Percentiles rank a stretch among this genome's conserved stretches.
These are phyloP conservation scores for Apiotrichum porosum DNA, from an alignment of 1,284 basidiomycete genomes.

Conservation along the genomic window DNA sequence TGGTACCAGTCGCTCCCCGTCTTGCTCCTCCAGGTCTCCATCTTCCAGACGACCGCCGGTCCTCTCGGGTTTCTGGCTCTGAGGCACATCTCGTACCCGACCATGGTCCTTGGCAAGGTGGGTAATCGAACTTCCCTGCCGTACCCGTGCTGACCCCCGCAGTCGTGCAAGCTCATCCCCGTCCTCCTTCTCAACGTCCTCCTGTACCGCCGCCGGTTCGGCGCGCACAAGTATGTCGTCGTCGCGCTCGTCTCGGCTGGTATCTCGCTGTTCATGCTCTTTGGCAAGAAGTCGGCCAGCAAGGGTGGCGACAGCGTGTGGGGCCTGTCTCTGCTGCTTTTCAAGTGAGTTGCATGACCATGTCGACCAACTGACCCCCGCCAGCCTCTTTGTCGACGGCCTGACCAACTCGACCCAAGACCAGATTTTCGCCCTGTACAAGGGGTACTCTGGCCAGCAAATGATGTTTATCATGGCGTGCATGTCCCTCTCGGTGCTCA, in stretches of 20 bases:
- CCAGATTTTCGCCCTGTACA: slow-evolving; percentile 69
- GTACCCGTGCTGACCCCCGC: neutral
- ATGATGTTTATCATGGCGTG: slow-evolving; percentile 96
- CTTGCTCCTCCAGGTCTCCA: slow-evolving; percentile 71
- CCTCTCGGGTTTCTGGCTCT: slow-evolving; percentile 94
- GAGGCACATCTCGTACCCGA: slow-evolving; percentile 94
- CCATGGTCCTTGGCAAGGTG: slow-evolving; percentile 91
- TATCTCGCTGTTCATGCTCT: slow-evolving; percentile 93
- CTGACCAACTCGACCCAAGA: slow-evolving; percentile 97
- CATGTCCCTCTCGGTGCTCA: slow-evolving; percentile 59
- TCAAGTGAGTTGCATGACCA: slow-evolving; percentile 35
- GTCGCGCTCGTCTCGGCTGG: slow-evolving; percentile 87
- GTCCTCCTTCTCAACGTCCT: slow-evolving; percentile 56
- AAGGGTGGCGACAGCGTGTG: slow-evolving; percentile 43
- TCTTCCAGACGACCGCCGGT: slow-evolving; percentile 84
- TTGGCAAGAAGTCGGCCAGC: slow-evolving; percentile 48
- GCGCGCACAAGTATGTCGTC: slow-evolving; percentile 88
- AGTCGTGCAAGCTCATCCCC: slow-evolving; percentile 80
- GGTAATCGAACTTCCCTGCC: neutral
- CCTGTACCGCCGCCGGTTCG: slow-evolving; percentile 79
- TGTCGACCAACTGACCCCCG: neutral
- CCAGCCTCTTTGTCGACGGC: slow-evolving; percentile 87
- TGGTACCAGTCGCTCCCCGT: slow-evolving; percentile 38
- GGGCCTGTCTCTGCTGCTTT: slow-evolving; percentile 36
- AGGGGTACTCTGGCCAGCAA: slow-evolving; percentile 67